Evolutionary conservation across 305 asterid genomes (phyloP).

Genomic region (Coffea humblotiana): DNA sequence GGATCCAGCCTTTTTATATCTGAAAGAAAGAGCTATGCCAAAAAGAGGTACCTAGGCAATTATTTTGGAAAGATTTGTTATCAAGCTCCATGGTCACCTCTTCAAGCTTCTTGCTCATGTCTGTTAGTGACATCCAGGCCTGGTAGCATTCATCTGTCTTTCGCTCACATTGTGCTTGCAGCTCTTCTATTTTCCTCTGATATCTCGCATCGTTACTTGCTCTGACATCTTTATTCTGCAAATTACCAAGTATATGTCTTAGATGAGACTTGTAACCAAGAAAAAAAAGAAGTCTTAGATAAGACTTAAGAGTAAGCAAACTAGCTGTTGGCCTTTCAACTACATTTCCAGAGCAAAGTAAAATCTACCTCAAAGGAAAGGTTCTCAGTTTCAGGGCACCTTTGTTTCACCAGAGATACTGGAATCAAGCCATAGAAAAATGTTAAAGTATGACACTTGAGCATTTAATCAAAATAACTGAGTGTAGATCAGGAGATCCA

Average conservation of each 20-base stretch:
- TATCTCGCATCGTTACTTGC: constrained; percentile 54
- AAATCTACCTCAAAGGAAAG: constrained; percentile 70
- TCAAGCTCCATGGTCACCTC: constrained; percentile 90
- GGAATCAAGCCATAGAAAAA: constrained; percentile 28
- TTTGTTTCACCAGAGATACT: constrained; percentile 42
- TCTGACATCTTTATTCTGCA: constrained; percentile 78
- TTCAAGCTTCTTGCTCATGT: constrained; percentile 79
- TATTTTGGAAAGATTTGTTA: constrained; percentile 66
- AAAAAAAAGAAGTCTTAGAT: not conserved
- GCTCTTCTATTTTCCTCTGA: constrained; percentile 73
- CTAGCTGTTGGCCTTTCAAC: not conserved
- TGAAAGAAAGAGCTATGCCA: constrained; percentile 29
- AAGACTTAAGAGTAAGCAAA: constrained; percentile 36
- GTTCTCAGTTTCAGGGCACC: constrained; percentile 49
- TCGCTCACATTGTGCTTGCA: constrained; percentile 57
- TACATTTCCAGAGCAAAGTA: constrained; percentile 2
- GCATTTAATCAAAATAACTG: not conserved
- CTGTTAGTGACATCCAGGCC: constrained; percentile 92
- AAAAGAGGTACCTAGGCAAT: constrained; percentile 79
- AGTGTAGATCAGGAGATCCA: not conserved
- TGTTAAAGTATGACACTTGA: constrained; percentile 36
- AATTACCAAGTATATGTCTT: constrained; percentile 52
- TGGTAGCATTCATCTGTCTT: constrained; percentile 94
- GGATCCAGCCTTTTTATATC: constrained; percentile 32
- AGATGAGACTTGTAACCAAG: constrained; percentile 35